These are phyloP conservation scores for Microascus cirrosus DNA, from an alignment of 2,329 filamentous ascomycete genomes.

Conservation along the genomic window DNA sequence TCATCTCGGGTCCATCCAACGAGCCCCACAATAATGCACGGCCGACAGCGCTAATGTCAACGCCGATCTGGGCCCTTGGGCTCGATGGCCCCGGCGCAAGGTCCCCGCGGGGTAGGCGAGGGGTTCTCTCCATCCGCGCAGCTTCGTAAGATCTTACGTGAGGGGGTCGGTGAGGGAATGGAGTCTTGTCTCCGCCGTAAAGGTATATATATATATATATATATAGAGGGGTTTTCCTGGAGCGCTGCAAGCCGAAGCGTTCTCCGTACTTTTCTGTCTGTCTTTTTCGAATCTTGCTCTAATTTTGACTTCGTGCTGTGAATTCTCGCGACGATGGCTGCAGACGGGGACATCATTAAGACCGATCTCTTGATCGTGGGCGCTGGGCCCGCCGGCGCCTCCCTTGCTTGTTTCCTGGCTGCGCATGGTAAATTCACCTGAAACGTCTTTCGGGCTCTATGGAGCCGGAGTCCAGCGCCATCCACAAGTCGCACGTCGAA, in stretches of 20 bases:
- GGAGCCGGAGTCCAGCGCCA: neutral
- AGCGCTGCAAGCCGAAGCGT: neutral
- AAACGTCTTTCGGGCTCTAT: neutral
- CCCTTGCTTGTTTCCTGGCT: constrained; percentile 40
- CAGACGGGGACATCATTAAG: constrained; percentile 12
- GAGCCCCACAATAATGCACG: too few relatives aligned
- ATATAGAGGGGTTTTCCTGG: neutral
- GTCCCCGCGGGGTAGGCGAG: neutral
- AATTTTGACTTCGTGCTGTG: neutral
- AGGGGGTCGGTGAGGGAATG: neutral
- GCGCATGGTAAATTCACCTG: constrained; percentile 24
- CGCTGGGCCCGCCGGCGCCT: constrained; percentile 41
- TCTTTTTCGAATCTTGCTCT: neutral
- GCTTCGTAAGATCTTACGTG: neutral
- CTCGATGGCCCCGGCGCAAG: neutral
- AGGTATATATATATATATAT: neutral
- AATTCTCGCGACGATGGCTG: neutral
- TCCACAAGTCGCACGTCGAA: neutral
- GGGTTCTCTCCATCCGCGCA: neutral
- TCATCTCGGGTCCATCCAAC: too few relatives aligned
- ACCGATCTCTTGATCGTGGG: constrained; percentile 38
- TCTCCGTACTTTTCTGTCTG: too few relatives aligned
- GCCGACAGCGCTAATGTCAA: too few relatives aligned
- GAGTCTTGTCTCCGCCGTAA: neutral
- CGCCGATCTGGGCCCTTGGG: neutral